Evolutionary conservation across 2,329 filamentous ascomycete species (phyloP).

Genomic region (Emydomyces testavorans): DNA sequence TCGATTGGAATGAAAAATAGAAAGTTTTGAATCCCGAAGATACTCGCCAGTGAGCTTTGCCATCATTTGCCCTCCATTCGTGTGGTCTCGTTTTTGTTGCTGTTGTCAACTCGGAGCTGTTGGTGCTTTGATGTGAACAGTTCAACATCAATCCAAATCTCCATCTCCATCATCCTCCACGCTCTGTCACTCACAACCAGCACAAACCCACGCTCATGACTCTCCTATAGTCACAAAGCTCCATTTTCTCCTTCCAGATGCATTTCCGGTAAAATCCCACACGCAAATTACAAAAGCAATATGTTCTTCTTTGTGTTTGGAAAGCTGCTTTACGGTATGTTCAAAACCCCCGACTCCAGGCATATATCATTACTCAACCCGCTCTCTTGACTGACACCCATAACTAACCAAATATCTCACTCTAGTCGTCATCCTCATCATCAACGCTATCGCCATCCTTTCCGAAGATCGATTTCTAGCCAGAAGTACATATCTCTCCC

Average conservation of each 20-base stretch:
- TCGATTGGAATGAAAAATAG: background rate
- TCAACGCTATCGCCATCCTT: constrained; percentile 87
- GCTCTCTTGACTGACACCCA: too few species aligned
- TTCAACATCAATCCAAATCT: background rate
- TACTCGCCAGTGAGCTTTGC: constrained; percentile 12
- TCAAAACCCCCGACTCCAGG: background rate
- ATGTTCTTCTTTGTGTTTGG: constrained; percentile 62
- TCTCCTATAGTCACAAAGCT: background rate
- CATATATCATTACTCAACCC: too few species aligned
- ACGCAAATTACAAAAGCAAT: constrained; percentile 23
- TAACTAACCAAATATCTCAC: constrained; percentile 11
- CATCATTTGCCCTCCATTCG: constrained; percentile 8
- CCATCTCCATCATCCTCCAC: background rate
- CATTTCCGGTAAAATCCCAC: background rate
- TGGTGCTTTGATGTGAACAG: too few species aligned
- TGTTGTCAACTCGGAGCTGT: too few species aligned
- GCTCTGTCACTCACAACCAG: background rate
- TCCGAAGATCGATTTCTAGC: constrained; percentile 91
- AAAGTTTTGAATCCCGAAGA: background rate
- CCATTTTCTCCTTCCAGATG: background rate
- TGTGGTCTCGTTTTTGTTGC: background rate
- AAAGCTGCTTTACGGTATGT: constrained; percentile 60
- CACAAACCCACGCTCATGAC: background rate
- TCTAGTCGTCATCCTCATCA: constrained; percentile 67
- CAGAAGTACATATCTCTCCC: constrained; percentile 45